Evolutionary conservation across 129 eudicot genomes (phyloP).

Genomic region (Rutidosis leptorrhynchoides): DNA sequence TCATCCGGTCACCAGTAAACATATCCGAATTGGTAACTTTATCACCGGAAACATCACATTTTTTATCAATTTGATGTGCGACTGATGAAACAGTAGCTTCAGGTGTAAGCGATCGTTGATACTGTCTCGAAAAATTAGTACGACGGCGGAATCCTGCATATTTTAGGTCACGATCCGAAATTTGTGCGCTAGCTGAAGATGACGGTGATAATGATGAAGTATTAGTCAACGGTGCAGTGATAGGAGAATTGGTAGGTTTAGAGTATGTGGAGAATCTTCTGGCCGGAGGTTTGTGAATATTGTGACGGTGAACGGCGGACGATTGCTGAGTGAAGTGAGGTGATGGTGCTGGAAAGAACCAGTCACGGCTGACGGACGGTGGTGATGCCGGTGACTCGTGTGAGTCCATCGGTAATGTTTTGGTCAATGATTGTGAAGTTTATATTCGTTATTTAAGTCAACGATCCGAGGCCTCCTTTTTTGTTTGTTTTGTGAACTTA

Average conservation of each 20-base stretch:
- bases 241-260: conserved; percentile 21
- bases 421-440: conserved; percentile 15
- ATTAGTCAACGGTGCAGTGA: neutral
- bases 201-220: conserved; percentile 4
- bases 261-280: conserved; percentile 54
- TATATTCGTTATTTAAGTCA: conserved; percentile 14
- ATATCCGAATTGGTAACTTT: conserved; percentile 17
- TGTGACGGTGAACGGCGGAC: conserved; percentile 15
- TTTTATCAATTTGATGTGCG: conserved; percentile 22
- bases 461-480: conserved; percentile 19
- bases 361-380: conserved; percentile 54
- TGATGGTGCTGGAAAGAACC: conserved; percentile 69
- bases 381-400: conserved; percentile 25
- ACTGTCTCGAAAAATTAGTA: conserved; percentile 32
- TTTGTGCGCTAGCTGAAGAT: neutral
- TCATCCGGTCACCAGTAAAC: conserved; percentile 32
- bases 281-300: conserved; percentile 39
- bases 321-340: conserved; percentile 48
- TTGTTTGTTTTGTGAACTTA: neutral
- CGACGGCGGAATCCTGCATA: conserved; percentile 42
- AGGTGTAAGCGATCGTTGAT: conserved; percentile 15
- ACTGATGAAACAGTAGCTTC: conserved; percentile 11
- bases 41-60: conserved; percentile 29
- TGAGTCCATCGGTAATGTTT: conserved; percentile 32
- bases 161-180: conserved; percentile 25